Percentiles rank a stretch among this genome's conserved stretches.
These are phyloP conservation scores for Scheffersomyces lignosus DNA, from an alignment of 805 yeast species.

Conservation along the genomic window DNA sequence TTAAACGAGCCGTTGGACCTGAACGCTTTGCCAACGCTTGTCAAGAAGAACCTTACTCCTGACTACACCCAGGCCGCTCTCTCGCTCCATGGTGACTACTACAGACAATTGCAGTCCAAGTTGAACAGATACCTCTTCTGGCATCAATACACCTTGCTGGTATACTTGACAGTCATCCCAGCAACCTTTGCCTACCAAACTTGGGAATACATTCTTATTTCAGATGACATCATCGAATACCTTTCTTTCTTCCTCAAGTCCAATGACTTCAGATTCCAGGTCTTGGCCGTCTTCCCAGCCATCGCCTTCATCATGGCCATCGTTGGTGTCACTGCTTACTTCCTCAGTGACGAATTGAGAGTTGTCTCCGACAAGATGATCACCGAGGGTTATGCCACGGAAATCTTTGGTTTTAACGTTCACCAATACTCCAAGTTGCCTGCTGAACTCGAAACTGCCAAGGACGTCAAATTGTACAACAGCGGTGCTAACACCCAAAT, in stretches of 20 bases:
- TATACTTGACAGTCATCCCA: conserved; percentile 21
- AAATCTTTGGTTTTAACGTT: conserved; percentile 54
- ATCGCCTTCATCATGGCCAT: conserved; percentile 36
- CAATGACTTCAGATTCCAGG: conserved; percentile 22
- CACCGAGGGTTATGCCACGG: conserved; percentile 20
- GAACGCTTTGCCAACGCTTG: conserved; percentile 53
- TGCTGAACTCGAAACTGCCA: conserved; percentile 14
- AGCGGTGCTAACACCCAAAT: conserved; percentile 52
- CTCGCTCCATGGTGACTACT: conserved; percentile 63
- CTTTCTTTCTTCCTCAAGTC: conserved; percentile 18
- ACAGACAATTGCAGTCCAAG: conserved; percentile 46
- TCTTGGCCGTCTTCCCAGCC: conserved; percentile 37
- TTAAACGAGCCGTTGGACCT: conserved; percentile 56
- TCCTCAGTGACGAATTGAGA: conserved; percentile 50
- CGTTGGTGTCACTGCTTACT: conserved; percentile 38
- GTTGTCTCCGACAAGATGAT: conserved; percentile 30
- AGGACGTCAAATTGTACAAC: conserved; percentile 25
- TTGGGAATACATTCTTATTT: conserved; percentile 29
- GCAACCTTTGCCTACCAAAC: conserved; percentile 19
- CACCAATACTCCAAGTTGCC: conserved; percentile 41
- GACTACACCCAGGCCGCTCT: conserved; percentile 59
- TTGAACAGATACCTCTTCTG: conserved; percentile 47
- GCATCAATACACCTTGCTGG: conserved; percentile 41
- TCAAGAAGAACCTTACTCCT: conserved; percentile 51
- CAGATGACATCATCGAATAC: conserved; percentile 33